These are phyloP conservation scores for Heritiera littoralis DNA, from an alignment of 345 rosid species.

Conservation along the genomic window DNA sequence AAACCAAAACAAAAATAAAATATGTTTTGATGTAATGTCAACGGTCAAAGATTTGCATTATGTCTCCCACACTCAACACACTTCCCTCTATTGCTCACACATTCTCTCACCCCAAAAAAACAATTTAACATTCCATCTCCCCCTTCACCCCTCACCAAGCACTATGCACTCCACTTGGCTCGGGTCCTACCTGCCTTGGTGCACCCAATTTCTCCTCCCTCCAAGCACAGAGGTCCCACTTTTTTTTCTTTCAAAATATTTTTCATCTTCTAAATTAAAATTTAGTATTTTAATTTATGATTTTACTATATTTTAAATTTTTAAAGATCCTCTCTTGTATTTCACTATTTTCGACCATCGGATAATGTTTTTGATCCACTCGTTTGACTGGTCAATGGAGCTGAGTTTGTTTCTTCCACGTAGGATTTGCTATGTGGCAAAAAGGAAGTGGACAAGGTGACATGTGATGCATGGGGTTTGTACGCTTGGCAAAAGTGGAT, in stretches of 20 bases:
- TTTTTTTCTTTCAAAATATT: neutral
- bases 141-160: conserved; percentile 1
- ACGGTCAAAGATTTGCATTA: conserved; percentile 70
- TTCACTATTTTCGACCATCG: conserved; percentile 25
- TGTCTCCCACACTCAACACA: conserved; percentile 50
- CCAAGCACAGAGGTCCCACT: conserved; percentile 33
- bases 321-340: too few species aligned
- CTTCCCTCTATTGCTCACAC: conserved; percentile 30
- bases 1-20: neutral
- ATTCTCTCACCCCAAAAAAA: conserved; percentile 14
- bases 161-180: conserved; percentile 11
- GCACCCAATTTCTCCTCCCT: conserved; percentile 45
- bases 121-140: conserved; percentile 16
- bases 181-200: conserved; percentile 38
- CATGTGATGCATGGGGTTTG: conserved; percentile 27
- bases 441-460: conserved; percentile 21
- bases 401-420: conserved; percentile 20
- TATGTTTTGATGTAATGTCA: conserved; percentile 32
- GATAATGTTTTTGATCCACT: conserved; percentile 20
- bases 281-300: too few species aligned
- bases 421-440: conserved; percentile 14
- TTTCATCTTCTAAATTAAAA: neutral
- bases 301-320: neutral
- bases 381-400: conserved; percentile 30
- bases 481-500: conserved; percentile 40